Percentiles rank a stretch among this genome's conserved stretches.
Conservation (phyloP, 2,329 filamentous ascomycete species). For the Aspergillus sp. region DNA sequence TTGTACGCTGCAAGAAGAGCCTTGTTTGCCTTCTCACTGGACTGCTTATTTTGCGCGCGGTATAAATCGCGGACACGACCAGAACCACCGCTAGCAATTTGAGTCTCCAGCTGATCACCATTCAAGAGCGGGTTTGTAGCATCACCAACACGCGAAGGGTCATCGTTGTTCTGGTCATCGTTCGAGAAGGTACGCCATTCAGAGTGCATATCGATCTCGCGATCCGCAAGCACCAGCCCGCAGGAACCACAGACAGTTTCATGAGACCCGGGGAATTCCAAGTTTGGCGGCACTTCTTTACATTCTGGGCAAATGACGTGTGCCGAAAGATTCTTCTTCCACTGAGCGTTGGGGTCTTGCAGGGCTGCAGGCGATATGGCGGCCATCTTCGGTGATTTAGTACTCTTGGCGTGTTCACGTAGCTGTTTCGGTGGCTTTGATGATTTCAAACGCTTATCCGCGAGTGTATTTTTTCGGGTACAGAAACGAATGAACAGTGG, state of each 20-base stretch:
- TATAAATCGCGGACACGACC: constrained; percentile 72
- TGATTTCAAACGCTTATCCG: constrained; percentile 45
- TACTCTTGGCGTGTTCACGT: constrained; percentile 33
- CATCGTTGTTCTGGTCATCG: constrained; percentile 93
- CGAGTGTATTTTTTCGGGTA: constrained; percentile 49
- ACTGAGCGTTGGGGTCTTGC: constrained; percentile 47
- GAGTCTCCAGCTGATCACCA: constrained; percentile 84
- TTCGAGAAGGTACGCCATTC: constrained; percentile 99
- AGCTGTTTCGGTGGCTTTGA: constrained; percentile 47
- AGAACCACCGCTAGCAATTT: constrained; percentile 78
- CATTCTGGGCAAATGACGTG: constrained; percentile 87
- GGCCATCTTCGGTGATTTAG: constrained; percentile 36
- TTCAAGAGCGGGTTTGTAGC: constrained; percentile 86
- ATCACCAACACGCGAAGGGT: constrained; percentile 97
- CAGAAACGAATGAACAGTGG: constrained; percentile 65
- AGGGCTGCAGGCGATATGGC: constrained; percentile 38
- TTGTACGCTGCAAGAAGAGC: constrained; percentile 77
- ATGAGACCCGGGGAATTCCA: constrained; percentile 88
- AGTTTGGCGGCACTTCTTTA: constrained; percentile 84
- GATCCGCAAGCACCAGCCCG: constrained; percentile 84
- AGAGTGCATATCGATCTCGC: constrained; percentile 91
- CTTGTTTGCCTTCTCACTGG: constrained; percentile 80
- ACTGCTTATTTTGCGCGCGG: constrained; percentile 78
- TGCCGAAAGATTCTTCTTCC: constrained; percentile 83
- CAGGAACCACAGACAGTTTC: constrained; percentile 93